Evolutionary conservation across 2,329 filamentous ascomycete species (phyloP).

Genomic region (Lachnellula subtilissima): DNA sequence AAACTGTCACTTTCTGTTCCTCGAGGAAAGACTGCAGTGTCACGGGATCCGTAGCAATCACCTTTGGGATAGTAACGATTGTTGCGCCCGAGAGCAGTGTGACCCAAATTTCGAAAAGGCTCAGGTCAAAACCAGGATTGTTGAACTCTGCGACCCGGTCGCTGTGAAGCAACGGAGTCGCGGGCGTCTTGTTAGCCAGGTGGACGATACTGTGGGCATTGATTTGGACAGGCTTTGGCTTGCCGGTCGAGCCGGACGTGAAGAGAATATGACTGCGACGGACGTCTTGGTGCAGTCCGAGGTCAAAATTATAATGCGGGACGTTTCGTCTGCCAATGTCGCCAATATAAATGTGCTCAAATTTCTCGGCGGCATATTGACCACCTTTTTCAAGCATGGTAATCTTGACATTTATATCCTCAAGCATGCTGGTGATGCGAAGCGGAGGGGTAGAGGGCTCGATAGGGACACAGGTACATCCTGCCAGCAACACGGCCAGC

Average conservation of each 20-base stretch:
- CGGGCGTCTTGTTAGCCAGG: background rate
- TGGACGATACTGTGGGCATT: background rate
- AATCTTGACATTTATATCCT: too few relatives aligned
- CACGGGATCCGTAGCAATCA: background rate
- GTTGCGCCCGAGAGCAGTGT: background rate
- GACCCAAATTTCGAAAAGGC: background rate
- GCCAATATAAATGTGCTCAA: background rate
- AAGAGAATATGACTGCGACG: background rate
- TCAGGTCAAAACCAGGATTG: background rate
- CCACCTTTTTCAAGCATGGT: background rate
- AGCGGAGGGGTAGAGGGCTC: background rate
- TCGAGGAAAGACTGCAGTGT: background rate
- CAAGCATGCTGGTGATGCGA: background rate
- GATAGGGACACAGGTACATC: background rate
- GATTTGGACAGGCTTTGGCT: conserved; percentile 1
- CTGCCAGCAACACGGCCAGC: background rate
- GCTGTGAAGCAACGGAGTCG: background rate
- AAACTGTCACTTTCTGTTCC: background rate
- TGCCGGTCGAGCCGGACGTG: background rate
- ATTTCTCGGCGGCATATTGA: background rate
- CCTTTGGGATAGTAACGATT: background rate
- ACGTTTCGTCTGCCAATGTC: too few relatives aligned
- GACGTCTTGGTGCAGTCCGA: background rate
- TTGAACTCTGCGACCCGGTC: background rate
- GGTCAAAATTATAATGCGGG: background rate